Conservation (phyloP, 495 filamentous ascomycete genomes). For the Aspergillus saccharolyticus region DNA sequence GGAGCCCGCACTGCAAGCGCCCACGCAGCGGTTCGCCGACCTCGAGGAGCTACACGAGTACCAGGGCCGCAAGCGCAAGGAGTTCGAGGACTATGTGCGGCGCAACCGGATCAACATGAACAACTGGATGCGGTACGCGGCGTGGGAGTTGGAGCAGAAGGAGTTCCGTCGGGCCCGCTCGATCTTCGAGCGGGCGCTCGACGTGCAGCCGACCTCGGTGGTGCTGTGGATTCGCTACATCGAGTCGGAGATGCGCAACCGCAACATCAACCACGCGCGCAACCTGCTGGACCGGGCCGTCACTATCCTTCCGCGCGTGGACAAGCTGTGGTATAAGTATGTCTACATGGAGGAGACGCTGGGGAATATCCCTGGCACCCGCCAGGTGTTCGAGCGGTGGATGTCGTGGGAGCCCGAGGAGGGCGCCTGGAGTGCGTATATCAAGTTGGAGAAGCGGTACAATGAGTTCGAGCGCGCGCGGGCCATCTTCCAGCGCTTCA, state of each 20-base stretch:
- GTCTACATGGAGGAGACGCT: conserved; percentile 98
- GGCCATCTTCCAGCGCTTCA: conserved; percentile 84
- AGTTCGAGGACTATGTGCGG: conserved; percentile 97
- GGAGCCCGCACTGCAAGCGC: conserved; percentile 79
- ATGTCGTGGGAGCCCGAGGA: conserved; percentile 98
- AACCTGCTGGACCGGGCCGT: conserved; percentile 94
- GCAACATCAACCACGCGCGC: conserved; percentile 95
- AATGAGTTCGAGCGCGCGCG: conserved; percentile 81
- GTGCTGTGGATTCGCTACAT: conserved; percentile 84
- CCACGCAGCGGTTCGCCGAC: conserved; percentile 92
- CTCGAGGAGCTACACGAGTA: conserved; percentile 98
- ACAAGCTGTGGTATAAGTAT: conserved; percentile 99
- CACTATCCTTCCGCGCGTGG: conserved; percentile 83
- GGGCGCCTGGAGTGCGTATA: conserved; percentile 90
- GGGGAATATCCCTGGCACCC: conserved; percentile 84
- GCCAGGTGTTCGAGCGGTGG: conserved; percentile 97
- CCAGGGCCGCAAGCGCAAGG: conserved; percentile 90
- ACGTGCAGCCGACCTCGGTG: conserved; percentile 82
- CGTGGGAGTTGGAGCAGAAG: conserved; percentile 97
- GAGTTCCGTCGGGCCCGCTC: conserved; percentile 94
- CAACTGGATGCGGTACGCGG: conserved; percentile 98
- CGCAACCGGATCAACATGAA: conserved; percentile 94
- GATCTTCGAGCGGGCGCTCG: conserved; percentile 92
- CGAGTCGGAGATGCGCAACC: conserved; percentile 91
- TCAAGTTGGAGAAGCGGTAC: conserved; percentile 95